A percentile compares a stretch with the other conserved stretches of the same genome.
These are phyloP conservation scores for Sphaceloma murrayae DNA, from an alignment of 2,329 filamentous ascomycete genomes.

Conservation along the genomic window DNA sequence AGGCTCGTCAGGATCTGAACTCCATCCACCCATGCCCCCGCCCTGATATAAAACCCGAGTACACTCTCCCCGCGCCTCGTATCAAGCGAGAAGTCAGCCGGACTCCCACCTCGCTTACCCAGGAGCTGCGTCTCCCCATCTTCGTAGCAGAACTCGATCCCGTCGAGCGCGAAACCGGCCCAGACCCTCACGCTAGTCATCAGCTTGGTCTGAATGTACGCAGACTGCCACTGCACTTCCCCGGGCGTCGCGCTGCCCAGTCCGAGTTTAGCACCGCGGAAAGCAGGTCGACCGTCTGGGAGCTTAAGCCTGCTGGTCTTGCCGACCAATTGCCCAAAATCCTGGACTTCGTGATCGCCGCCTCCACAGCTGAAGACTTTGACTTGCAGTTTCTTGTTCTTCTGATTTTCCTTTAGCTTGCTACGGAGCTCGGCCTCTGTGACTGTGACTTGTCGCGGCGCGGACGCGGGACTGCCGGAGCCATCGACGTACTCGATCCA, in stretches of 20 bases:
- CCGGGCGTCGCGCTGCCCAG: conserved; percentile 59
- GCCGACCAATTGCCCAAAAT: conserved; percentile 58
- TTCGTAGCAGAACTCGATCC: conserved; percentile 88
- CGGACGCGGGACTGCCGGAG: conserved; percentile 44
- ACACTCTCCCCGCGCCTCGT: conserved; percentile 76
- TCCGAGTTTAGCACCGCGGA: conserved; percentile 65
- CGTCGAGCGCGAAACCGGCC: conserved; percentile 67
- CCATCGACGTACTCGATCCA: conserved; percentile 72
- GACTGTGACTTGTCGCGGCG: conserved; percentile 63
- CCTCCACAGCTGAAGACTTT: conserved; percentile 68
- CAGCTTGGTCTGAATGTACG: conserved; percentile 58
- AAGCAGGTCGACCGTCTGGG: conserved; percentile 64
- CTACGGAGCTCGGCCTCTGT: conserved; percentile 65
- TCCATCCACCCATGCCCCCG: conserved; percentile 75
- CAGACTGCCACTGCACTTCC: conserved; percentile 65
- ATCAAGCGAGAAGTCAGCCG: conserved; percentile 70
- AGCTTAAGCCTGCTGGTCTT: conserved; percentile 68
- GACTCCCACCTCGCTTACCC: conserved; percentile 65
- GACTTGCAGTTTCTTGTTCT: conserved; percentile 58
- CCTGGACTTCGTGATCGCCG: conserved; percentile 64
- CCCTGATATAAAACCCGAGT: conserved; percentile 73
- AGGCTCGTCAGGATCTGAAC: conserved; percentile 82
- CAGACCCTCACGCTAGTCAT: conserved; percentile 67
- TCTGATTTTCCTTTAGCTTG: conserved; percentile 61
- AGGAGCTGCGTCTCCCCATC: conserved; percentile 77